Evolutionary conservation across 163 green algal species (phyloP).

Genomic region (Trebouxia gelatinosa): DNA sequence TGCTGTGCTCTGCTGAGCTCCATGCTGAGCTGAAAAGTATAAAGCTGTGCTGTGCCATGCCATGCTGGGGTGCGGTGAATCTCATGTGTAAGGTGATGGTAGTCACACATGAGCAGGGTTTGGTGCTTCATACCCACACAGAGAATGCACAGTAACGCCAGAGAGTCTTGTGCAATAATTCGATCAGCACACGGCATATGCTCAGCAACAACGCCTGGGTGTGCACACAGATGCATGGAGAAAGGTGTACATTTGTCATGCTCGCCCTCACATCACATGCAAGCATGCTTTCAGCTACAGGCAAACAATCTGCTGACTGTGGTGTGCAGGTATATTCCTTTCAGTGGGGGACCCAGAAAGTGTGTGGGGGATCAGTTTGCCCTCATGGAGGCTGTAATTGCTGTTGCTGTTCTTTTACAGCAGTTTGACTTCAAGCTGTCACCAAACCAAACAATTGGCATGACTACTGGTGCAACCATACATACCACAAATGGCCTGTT

Average conservation of each 20-base stretch:
- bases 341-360: slow-evolving; percentile 92
- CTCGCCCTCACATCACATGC: not conserved
- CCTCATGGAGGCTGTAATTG: slow-evolving; percentile 89
- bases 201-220: not conserved
- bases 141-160: not conserved
- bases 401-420: slow-evolving; percentile 85
- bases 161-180: not conserved
- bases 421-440: slow-evolving; percentile 80
- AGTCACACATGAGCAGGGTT: too few species aligned
- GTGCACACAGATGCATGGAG: not conserved
- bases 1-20: too few species aligned
- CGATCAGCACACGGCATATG: not conserved
- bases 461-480: slow-evolving; percentile 95
- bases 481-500: slow-evolving; percentile 95
- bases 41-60: too few species aligned
- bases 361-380: slow-evolving; percentile 98
- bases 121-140: too few species aligned
- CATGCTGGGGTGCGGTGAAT: too few species aligned
- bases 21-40: too few species aligned
- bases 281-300: not conserved
- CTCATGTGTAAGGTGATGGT: too few species aligned
- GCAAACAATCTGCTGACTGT: not conserved
- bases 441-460: slow-evolving; percentile 77
- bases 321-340: slow-evolving; percentile 90
- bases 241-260: not conserved